A percentile compares a stretch with the other conserved stretches of the same genome.
Evolutionary conservation across 148 eudicot species (phyloP).

Genomic region (Diospyros kaki): DNA sequence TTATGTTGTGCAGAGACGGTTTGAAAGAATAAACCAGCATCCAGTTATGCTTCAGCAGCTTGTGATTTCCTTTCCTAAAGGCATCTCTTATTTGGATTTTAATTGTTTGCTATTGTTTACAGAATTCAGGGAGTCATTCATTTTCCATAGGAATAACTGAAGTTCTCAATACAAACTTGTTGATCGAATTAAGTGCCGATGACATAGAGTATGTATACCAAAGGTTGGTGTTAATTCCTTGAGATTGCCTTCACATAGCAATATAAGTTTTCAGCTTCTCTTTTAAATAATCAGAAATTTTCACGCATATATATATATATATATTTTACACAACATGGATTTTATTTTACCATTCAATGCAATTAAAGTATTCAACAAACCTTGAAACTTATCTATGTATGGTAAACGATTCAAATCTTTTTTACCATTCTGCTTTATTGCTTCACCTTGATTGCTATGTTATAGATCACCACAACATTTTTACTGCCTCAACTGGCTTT

Average conservation of each 20-base stretch:
- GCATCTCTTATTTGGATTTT: background rate
- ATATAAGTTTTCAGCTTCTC: background rate
- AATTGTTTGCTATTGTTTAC: conserved; percentile 24
- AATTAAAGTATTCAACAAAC: background rate
- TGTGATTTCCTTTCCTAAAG: background rate
- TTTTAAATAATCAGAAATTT: background rate
- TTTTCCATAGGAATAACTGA: conserved; percentile 91
- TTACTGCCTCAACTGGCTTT: background rate
- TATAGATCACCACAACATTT: background rate
- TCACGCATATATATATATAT: background rate
- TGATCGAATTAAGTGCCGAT: conserved; percentile 85
- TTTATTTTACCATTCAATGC: background rate
- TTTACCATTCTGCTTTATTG: background rate
- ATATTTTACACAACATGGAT: too few species aligned
- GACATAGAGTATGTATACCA: conserved; percentile 91
- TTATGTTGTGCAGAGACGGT: conserved; percentile 72
- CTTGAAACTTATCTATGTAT: background rate
- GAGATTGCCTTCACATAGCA: background rate
- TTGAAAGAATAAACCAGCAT: conserved; percentile 88
- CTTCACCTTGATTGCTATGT: background rate
- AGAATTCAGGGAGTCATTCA: conserved; percentile 82
- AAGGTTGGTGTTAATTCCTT: conserved; percentile 34
- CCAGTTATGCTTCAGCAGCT: conserved; percentile 60
- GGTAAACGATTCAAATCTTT: background rate
- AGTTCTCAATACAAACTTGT: conserved; percentile 72